Evolutionary conservation across 2,329 filamentous ascomycete species (phyloP).

Genomic region (Xylaria sp.): DNA sequence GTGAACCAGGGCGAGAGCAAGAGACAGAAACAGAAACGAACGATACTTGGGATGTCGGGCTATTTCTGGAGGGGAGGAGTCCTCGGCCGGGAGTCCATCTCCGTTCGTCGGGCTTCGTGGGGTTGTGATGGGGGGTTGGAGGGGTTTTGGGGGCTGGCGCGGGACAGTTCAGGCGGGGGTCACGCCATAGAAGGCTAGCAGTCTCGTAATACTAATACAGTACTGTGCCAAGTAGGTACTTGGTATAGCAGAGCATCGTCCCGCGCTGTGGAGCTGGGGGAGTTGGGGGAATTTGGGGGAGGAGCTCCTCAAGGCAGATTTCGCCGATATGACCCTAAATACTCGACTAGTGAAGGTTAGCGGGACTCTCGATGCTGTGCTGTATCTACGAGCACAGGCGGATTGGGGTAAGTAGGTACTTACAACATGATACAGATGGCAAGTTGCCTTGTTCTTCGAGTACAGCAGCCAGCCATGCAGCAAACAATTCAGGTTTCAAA

Average conservation of each 20-base stretch:
- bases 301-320: no score
- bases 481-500: background rate
- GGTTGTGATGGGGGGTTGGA: background rate
- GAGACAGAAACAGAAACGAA: no score
- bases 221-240: no score
- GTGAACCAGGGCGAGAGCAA: no score
- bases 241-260: no score
- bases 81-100: background rate
- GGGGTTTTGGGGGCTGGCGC: constrained; percentile 14
- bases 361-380: no score
- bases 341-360: background rate
- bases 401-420: background rate
- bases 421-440: background rate
- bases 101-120: background rate
- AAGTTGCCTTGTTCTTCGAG: background rate
- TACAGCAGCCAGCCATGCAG: background rate
- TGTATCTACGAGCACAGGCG: background rate
- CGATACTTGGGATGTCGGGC: background rate
- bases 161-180: constrained; percentile 11
- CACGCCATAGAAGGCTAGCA: no score
- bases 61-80: background rate
- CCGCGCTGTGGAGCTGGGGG: constrained; percentile 13
- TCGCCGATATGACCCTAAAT: constrained; percentile 13
- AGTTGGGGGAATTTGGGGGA: no score
- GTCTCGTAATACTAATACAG: background rate